Conservation (phyloP, 352 stramenopile genomes). For the Phytophthora cactorum region DNA sequence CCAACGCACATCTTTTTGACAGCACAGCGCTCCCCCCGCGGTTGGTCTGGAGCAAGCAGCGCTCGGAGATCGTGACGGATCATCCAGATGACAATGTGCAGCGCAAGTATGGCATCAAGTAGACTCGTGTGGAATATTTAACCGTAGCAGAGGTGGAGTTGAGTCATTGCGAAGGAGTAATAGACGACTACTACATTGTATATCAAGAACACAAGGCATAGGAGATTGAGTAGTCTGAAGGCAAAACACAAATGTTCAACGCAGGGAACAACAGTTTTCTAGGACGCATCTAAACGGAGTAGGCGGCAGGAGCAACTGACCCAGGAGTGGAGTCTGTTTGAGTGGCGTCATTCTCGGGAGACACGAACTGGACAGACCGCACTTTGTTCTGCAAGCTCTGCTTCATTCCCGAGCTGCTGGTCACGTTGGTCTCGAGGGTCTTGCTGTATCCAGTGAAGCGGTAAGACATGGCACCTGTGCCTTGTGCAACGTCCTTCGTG, state of each 20-base stretch:
- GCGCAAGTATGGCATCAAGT: slow-evolving; percentile 67
- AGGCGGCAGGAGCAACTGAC: slow-evolving; percentile 28
- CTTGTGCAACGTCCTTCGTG: slow-evolving; percentile 7
- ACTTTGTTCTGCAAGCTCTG: slow-evolving; percentile 33
- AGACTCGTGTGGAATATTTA: slow-evolving; percentile 5
- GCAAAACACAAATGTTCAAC: background rate
- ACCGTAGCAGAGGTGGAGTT: too few relatives aligned
- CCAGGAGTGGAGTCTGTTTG: slow-evolving; percentile 19
- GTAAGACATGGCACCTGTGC: slow-evolving; percentile 16
- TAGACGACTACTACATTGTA: too few relatives aligned
- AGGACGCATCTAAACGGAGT: slow-evolving; percentile 16
- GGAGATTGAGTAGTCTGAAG: too few relatives aligned
- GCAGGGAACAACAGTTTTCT: slow-evolving; percentile 5
- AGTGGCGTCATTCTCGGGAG: slow-evolving; percentile 11
- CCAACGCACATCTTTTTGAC: slow-evolving; percentile 79
- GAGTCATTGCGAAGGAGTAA: too few relatives aligned
- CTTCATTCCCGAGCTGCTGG: slow-evolving; percentile 18
- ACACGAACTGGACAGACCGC: slow-evolving; percentile 34
- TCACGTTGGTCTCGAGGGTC: slow-evolving; percentile 24
- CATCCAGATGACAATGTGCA: slow-evolving; percentile 65
- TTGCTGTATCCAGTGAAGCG: slow-evolving; percentile 44
- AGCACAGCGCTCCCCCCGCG: slow-evolving; percentile 62
- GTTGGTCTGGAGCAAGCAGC: slow-evolving; percentile 83
- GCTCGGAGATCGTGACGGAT: slow-evolving; percentile 45
- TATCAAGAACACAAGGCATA: too few relatives aligned